Evolutionary conservation across 345 rosid species (phyloP).

Genomic region (Erodium maritimum): DNA sequence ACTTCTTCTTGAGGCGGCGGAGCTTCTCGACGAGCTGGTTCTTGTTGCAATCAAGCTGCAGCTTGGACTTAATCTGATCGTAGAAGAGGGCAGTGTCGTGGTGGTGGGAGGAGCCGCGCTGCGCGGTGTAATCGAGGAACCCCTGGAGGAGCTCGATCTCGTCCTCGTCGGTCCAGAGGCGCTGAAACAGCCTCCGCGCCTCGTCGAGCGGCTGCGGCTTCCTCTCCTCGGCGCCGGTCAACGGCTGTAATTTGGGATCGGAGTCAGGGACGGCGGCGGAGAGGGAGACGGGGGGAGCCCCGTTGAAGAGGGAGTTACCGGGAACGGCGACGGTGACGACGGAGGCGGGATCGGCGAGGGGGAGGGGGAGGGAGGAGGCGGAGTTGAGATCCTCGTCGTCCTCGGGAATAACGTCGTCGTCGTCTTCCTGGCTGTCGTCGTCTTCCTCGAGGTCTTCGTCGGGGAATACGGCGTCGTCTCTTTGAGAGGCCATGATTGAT

Average conservation of each 20-base stretch:
- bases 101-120: slow-evolving; percentile 49
- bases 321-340: slow-evolving; percentile 6
- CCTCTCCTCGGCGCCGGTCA: no score
- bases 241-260: not conserved
- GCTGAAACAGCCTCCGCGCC: slow-evolving; percentile 70
- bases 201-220: slow-evolving; percentile 48
- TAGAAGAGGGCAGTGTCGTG: slow-evolving; percentile 84
- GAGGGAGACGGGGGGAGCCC: slow-evolving; percentile 22
- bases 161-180: slow-evolving; percentile 97
- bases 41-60: slow-evolving; percentile 94
- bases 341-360: slow-evolving; percentile 9
- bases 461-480: not conserved
- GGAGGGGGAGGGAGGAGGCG: slow-evolving; percentile 18
- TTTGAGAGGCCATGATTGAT: not conserved
- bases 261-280: slow-evolving; percentile 1
- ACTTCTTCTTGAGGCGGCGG: slow-evolving; percentile 86
- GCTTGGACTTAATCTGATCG: slow-evolving; percentile 84
- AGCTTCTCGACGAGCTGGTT: slow-evolving; percentile 96
- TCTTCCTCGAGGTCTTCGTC: not conserved
- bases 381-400: slow-evolving; percentile 3
- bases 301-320: slow-evolving; percentile 26
- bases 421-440: not conserved
- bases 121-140: slow-evolving; percentile 61
- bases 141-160: slow-evolving; percentile 97
- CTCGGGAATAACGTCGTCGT: not conserved